These are phyloP conservation scores for Neofusicoccum ribis DNA, from an alignment of 2,329 filamentous ascomycete species.

Conservation along the genomic window DNA sequence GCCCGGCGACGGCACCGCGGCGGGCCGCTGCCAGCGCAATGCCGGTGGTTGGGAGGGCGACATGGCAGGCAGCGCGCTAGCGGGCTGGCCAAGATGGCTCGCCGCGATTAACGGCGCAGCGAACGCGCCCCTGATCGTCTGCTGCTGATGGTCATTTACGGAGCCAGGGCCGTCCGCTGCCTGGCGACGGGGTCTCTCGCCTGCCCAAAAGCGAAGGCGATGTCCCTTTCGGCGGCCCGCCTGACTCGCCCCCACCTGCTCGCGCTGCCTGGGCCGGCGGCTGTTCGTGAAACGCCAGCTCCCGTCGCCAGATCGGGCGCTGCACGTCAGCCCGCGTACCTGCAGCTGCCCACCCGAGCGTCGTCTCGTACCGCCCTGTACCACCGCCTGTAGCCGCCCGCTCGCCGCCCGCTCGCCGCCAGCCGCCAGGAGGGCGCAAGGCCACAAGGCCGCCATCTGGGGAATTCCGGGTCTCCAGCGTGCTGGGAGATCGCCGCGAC, in stretches of 20 bases:
- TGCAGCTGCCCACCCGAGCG: background rate
- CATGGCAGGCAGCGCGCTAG: background rate
- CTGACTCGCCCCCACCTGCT: background rate
- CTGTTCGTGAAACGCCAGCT: slow-evolving; percentile 9
- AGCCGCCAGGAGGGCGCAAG: background rate
- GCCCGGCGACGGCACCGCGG: background rate
- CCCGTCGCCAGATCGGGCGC: slow-evolving; percentile 1
- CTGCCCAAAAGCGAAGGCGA: background rate
- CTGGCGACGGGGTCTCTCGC: background rate
- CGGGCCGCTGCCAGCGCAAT: background rate
- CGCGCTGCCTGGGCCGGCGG: background rate
- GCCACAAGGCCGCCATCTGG: background rate
- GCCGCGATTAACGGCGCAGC: slow-evolving; percentile 10
- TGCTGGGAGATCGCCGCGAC: background rate
- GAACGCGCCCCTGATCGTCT: slow-evolving; percentile 11
- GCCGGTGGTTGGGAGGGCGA: background rate
- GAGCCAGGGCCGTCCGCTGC: background rate
- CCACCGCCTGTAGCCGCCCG: background rate
- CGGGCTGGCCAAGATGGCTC: background rate
- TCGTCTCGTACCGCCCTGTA: slow-evolving; percentile 1
- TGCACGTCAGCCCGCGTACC: slow-evolving; percentile 16
- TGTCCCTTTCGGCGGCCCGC: background rate
- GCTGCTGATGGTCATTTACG: slow-evolving; percentile 16
- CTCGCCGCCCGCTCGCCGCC: background rate
- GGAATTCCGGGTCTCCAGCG: background rate